Conservation (phyloP, 139 green algal species). For the Coccomyxa sp. region DNA sequence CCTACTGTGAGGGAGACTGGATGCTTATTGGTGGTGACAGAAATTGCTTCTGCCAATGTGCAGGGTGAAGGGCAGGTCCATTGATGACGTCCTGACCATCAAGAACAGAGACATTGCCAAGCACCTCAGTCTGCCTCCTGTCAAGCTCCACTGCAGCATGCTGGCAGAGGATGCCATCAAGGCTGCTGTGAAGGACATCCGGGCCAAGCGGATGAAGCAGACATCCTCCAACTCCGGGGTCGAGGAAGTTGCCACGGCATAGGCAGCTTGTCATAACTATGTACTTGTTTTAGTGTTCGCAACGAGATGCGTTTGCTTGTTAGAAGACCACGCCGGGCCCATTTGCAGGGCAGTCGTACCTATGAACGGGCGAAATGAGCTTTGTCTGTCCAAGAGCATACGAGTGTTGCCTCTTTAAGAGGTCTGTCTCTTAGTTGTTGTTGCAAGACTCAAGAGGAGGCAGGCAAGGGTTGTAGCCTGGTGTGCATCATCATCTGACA, state of each 20-base stretch:
- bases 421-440: too few relatives aligned
- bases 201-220: slow-evolving; percentile 25
- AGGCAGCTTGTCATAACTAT: too few relatives aligned
- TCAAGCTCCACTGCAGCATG: slow-evolving; percentile 99
- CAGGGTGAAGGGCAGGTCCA: slow-evolving; percentile 68
- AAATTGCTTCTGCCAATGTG: neutral
- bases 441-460: neutral
- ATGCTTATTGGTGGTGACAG: neutral
- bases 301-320: too few relatives aligned
- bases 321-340: too few relatives aligned
- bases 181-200: slow-evolving; percentile 92
- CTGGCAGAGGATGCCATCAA: slow-evolving; percentile 93
- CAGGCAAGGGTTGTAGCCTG: neutral
- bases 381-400: too few relatives aligned
- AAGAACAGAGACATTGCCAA: slow-evolving; percentile 97
- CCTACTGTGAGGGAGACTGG: neutral
- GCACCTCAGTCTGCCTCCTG: slow-evolving; percentile 92
- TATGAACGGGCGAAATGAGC: too few relatives aligned
- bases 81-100: slow-evolving; percentile 55
- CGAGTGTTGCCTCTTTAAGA: too few relatives aligned
- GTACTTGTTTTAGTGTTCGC: too few relatives aligned
- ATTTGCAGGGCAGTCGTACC: too few relatives aligned
- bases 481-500: neutral
- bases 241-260: too few relatives aligned
- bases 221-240: too few relatives aligned